Evolutionary conservation across 495 filamentous ascomycete genomes (phyloP).

Genomic region (Talaromyces liani): DNA sequence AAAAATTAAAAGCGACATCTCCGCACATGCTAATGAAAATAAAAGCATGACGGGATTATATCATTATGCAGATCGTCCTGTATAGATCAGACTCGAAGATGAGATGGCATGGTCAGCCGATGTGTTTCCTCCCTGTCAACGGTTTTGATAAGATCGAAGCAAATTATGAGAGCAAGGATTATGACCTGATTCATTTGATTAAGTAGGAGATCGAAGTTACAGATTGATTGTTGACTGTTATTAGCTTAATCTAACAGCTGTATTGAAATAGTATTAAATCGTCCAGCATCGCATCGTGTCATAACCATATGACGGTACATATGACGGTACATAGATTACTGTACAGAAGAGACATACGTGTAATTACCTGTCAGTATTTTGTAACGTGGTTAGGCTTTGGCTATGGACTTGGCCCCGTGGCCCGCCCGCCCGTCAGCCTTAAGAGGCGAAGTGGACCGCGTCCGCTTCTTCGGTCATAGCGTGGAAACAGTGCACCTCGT

Average conservation of each 20-base stretch:
- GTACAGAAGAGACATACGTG: not conserved
- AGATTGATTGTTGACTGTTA: not conserved
- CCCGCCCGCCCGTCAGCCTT: slow-evolving; percentile 27
- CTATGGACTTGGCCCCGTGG: not conserved
- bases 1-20: not conserved
- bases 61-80: not conserved
- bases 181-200: not conserved
- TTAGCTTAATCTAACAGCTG: not conserved
- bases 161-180: not conserved
- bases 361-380: not conserved
- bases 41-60: no score
- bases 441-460: slow-evolving; percentile 18
- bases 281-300: no score
- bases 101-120: not conserved
- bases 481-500: not conserved
- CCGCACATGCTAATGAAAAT: not conserved
- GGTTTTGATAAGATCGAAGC: not conserved
- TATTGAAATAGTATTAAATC: not conserved
- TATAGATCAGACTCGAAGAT: not conserved
- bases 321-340: no score
- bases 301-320: not conserved
- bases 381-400: not conserved
- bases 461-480: not conserved
- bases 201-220: not conserved
- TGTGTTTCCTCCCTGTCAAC: not conserved